Base-by-base conservation (phyloP, 192 early-diverging fungal genomes). In the Linnemannia elongata region DNA sequence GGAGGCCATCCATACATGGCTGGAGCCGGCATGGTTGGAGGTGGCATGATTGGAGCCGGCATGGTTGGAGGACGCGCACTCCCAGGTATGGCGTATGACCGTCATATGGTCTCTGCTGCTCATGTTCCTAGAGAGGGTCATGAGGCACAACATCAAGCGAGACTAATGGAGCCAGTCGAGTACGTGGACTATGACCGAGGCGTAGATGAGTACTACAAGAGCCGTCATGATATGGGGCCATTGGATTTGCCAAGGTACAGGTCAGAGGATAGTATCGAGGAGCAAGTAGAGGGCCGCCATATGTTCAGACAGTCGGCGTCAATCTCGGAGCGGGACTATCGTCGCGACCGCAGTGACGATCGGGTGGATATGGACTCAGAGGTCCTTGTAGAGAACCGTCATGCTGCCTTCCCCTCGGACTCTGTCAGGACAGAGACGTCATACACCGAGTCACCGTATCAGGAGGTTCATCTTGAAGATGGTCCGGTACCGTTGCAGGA, bases 101-200 rank as follows among this genome's bases (percentile, higher is more conserved):
- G 27, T 35, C 74, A 75, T 42, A 36, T 84, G 5, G 73, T 30
- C 18, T 75, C 82, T 10, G 82, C 77, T 7, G 77, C 82, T 27
- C 82, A 79, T 71, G 27, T 73, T 9, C 35, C 75, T 10, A 39
- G 73, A 22, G 55, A 63, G 1, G 52, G 27, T 15, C 12, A 38
- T 17, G 47, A 71, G 12, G 7, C 22, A 36, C 35, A 36, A 39
- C 18, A 41, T 38, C 49, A 35, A 22, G 35, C 41, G 1, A 17
- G 36, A 38, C 20, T 27, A 3, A 72, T 42, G 24, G 38, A 42
- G 10, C 27, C 27, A 30, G 30, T 12, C 27, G 60, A 66, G 2
- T 66, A 33, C 15, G 52, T 33, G 15, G 57, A 42, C 24, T 71
- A 71, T 57, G 69, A 60, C 72, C 68, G 12, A 30, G 47, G 55